Conservation (phyloP, 1,139 yeast species). For the Nakaseomyces sp. region DNA sequence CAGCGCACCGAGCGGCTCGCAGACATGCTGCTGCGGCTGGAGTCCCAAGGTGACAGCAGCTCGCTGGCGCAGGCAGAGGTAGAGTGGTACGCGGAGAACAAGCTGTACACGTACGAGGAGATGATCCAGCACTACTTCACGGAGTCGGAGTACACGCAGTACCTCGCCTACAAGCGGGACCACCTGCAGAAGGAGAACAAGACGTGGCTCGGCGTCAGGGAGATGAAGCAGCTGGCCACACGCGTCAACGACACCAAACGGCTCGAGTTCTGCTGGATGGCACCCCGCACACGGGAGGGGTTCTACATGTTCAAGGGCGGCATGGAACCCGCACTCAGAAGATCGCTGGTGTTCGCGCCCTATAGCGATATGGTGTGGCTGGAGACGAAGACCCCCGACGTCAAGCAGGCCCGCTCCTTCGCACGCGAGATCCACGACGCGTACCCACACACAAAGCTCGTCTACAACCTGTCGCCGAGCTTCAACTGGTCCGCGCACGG, state of each 20-base stretch:
- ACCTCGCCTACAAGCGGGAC: conserved; percentile 9
- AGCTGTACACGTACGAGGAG: conserved; percentile 42
- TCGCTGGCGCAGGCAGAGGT: conserved; percentile 35
- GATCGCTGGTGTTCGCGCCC: conserved; percentile 47
- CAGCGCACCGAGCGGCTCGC: conserved; percentile 38
- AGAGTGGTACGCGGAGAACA: conserved; percentile 39
- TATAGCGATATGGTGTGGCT: conserved; percentile 52
- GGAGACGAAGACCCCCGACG: conserved; percentile 49
- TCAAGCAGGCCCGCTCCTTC: conserved; percentile 42
- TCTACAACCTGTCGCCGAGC: conserved; percentile 50
- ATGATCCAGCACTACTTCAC: conserved; percentile 34
- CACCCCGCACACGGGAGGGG: conserved; percentile 51
- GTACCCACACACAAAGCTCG: conserved; percentile 47
- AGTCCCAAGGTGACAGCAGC: conserved; percentile 29
- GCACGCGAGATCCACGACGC: conserved; percentile 39
- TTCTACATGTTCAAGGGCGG: conserved; percentile 43
- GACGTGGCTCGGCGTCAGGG: conserved; percentile 20
- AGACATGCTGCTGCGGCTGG: conserved; percentile 40
- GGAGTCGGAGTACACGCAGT: conserved; percentile 12
- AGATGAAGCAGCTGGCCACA: conserved; percentile 29
- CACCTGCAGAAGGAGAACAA: conserved; percentile 8
- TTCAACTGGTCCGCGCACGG: conserved; percentile 55
- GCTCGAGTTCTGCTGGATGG: conserved; percentile 48
- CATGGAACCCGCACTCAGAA: conserved; percentile 45
- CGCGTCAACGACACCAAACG: conserved; percentile 28